Conservation (phyloP, 805 yeast genomes). For the Suhomyces sp. region DNA sequence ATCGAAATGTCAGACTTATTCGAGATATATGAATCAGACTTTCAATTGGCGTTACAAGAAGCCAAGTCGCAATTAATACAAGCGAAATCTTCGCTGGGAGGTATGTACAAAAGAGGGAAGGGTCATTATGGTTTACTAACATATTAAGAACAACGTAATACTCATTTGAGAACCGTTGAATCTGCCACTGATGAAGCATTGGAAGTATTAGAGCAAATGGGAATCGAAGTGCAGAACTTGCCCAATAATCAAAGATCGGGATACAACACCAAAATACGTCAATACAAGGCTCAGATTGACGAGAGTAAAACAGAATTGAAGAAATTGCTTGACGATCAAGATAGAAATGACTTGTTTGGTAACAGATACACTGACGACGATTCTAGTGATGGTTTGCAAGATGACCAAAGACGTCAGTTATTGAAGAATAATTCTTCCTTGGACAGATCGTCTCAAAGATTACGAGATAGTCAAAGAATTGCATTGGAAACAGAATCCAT, state of each 20-base stretch:
- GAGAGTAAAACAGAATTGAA: constrained; percentile 55
- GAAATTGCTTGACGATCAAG: constrained; percentile 62
- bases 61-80: constrained; percentile 63
- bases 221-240: constrained; percentile 77
- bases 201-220: constrained; percentile 82
- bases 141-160: constrained; percentile 47
- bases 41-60: constrained; percentile 66
- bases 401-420: constrained; percentile 78
- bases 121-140: constrained; percentile 17
- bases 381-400: constrained; percentile 28
- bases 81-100: constrained; percentile 47
- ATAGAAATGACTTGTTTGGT: constrained; percentile 72
- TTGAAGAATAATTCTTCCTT: constrained; percentile 74
- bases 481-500: constrained; percentile 91
- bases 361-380: constrained; percentile 38
- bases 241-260: constrained; percentile 72
- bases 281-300: constrained; percentile 59
- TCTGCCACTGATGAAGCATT: constrained; percentile 73
- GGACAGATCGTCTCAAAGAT: constrained; percentile 77
- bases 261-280: constrained; percentile 73
- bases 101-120: constrained; percentile 18
- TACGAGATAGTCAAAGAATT: constrained; percentile 81
- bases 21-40: constrained; percentile 65
- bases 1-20: constrained; percentile 50
- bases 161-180: constrained; percentile 58